A percentile compares a stretch with the other conserved stretches of the same genome.
phyloP scores from a whole-genome alignment of 1,284 basidiomycete genomes.

The Pyrrhoderma lamaoense region DNA sequence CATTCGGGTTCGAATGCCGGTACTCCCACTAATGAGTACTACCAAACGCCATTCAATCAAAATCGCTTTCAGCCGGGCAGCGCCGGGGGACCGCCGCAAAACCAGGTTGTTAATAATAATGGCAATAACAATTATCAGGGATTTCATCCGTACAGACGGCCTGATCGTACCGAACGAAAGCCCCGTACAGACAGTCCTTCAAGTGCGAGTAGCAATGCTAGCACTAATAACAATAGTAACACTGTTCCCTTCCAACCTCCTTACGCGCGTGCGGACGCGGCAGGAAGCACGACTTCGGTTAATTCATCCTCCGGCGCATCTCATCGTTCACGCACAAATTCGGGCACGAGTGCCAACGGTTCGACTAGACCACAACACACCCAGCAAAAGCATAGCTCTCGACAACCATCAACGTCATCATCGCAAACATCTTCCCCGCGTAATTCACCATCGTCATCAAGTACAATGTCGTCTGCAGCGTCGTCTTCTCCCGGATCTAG shows the following conservation, averaged over 20 bases:
- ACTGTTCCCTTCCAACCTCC: conserved; percentile 47
- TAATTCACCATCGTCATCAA: conserved; percentile 29
- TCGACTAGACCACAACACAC: conserved; percentile 18
- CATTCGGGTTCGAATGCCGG: conserved; percentile 30
- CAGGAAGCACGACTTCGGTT: conserved; percentile 65
- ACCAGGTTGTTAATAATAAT: conserved; percentile 6
- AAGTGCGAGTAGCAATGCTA: conserved; percentile 4
- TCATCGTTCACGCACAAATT: conserved; percentile 59
- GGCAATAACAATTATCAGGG: conserved; percentile 39
- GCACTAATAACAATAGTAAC: conserved; percentile 1
- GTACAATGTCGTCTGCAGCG: conserved; percentile 24
- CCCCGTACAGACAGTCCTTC: conserved; percentile 12
- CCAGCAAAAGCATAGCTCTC: conserved; percentile 31
- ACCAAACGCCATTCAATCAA: conserved; percentile 14
- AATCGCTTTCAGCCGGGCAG: conserved; percentile 8
- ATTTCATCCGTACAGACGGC: conserved; percentile 77
- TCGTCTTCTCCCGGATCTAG: conserved; percentile 31
- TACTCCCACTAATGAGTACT: conserved; percentile 15
- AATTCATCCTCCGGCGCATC: conserved; percentile 46
- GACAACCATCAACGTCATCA: conserved; percentile 37
- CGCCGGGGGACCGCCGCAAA: conserved; percentile 1
- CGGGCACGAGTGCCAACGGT: conserved; percentile 22
- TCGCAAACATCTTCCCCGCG: conserved; percentile 37
- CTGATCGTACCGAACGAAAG: conserved; percentile 28
- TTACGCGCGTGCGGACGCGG: conserved; percentile 68